Percentiles rank a stretch among this genome's conserved stretches.
These are phyloP conservation scores for Penicillium sp. DNA, from an alignment of 2,329 filamentous ascomycete genomes.

Conservation along the genomic window DNA sequence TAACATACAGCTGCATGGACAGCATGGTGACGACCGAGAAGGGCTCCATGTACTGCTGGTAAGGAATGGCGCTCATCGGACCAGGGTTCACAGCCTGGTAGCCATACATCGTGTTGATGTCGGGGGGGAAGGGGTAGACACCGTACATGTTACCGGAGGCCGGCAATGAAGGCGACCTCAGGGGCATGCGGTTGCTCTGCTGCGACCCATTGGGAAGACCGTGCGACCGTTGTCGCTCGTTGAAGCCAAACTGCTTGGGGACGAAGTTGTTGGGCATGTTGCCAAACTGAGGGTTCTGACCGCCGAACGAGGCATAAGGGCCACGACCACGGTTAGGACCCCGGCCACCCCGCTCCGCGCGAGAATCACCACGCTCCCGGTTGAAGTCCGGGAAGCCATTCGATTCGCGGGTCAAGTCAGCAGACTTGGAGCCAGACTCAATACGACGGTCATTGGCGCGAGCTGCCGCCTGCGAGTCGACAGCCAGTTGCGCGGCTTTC, in stretches of 20 bases:
- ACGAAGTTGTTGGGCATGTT: conserved; percentile 44
- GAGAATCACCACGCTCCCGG: conserved; percentile 37
- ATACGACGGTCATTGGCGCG: conserved; percentile 40
- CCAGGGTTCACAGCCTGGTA: conserved; percentile 54
- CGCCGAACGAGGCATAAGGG: conserved; percentile 34
- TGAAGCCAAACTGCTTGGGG: conserved; percentile 41
- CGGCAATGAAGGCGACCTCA: conserved; percentile 62
- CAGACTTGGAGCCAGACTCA: conserved; percentile 40
- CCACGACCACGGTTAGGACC: conserved; percentile 43
- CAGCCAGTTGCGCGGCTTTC: conserved; percentile 29
- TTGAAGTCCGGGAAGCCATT: conserved; percentile 35
- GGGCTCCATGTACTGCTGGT: conserved; percentile 58
- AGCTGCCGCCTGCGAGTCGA: conserved; percentile 34
- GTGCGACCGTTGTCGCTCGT: conserved; percentile 45
- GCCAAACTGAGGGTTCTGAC: conserved; percentile 40
- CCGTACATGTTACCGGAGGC: conserved; percentile 52
- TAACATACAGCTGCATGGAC: conserved; percentile 58
- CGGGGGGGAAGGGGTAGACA: conserved; percentile 43
- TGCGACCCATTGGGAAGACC: conserved; percentile 37
- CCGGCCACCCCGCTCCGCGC: conserved; percentile 41
- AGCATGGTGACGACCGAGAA: conserved; percentile 57
- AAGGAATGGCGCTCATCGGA: conserved; percentile 58
- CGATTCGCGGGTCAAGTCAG: conserved; percentile 32
- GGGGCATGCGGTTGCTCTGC: conserved; percentile 51
- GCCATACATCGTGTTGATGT: conserved; percentile 56